Percentiles rank a stretch among this genome's conserved stretches.
Evolutionary conservation across 805 yeast species (phyloP).

Genomic region (Schwanniomyces polymorphus): DNA sequence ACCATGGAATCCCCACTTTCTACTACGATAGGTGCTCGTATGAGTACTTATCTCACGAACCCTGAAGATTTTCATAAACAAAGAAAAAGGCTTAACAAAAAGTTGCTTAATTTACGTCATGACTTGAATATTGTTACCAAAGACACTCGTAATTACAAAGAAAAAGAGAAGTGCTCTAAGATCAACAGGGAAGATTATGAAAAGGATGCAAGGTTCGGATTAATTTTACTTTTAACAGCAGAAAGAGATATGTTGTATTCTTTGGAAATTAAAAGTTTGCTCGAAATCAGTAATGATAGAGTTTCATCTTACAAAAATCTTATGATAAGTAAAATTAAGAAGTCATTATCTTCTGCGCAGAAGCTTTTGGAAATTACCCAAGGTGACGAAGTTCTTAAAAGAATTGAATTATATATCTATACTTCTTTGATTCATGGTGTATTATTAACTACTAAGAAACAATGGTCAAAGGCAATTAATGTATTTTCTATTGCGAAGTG

Average conservation of each 20-base stretch:
- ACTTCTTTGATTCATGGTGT: slow-evolving; percentile 55
- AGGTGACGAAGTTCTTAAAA: slow-evolving; percentile 35
- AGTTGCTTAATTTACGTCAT: slow-evolving; percentile 64
- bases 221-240: slow-evolving; percentile 60
- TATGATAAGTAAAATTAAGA: slow-evolving; percentile 65
- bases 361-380: slow-evolving; percentile 42
- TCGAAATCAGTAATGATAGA: slow-evolving; percentile 53
- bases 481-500: slow-evolving; percentile 62
- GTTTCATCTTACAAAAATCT: slow-evolving; percentile 44
- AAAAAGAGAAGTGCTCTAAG: slow-evolving; percentile 46
- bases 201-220: slow-evolving; percentile 52
- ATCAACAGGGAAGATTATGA: slow-evolving; percentile 52
- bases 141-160: slow-evolving; percentile 63
- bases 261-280: slow-evolving; percentile 55
- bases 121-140: slow-evolving; percentile 60
- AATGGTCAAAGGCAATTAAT: slow-evolving; percentile 54
- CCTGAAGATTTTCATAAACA: slow-evolving; percentile 70
- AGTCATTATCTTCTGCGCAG: slow-evolving; percentile 48
- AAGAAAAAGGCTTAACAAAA: slow-evolving; percentile 60
- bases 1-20: slow-evolving; percentile 44
- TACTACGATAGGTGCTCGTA: slow-evolving; percentile 55
- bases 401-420: slow-evolving; percentile 33
- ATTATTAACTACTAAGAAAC: slow-evolving; percentile 49
- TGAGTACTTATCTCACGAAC: slow-evolving; percentile 61
- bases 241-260: slow-evolving; percentile 79